Conservation (phyloP, 1,284 basidiomycete genomes). For the Leccinum fallax region DNA sequence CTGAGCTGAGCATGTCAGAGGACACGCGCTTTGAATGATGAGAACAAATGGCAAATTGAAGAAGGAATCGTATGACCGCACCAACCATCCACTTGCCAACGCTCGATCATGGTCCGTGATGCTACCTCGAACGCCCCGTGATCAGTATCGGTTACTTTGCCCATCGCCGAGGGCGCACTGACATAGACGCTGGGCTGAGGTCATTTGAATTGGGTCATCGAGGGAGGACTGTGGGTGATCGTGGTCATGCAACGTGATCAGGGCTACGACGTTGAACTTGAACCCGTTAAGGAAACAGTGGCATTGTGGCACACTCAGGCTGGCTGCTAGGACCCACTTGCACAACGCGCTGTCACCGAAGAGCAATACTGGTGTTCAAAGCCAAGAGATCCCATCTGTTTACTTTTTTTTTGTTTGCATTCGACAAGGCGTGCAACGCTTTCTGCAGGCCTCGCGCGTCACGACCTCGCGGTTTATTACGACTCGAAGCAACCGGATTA, state of each 20-base stretch:
- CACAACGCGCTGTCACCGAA: background rate
- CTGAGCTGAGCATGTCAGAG: slow-evolving; percentile 7
- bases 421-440: background rate
- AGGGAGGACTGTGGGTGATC: background rate
- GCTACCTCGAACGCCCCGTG: background rate
- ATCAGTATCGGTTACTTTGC: background rate
- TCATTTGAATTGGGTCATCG: background rate
- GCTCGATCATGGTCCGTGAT: background rate
- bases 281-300: background rate
- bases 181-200: background rate
- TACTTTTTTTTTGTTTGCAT: background rate
- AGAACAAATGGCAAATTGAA: background rate
- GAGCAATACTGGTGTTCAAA: background rate
- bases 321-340: no score
- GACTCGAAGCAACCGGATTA: background rate
- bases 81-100: background rate
- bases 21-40: background rate
- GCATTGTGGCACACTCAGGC: background rate
- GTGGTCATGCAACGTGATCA: background rate
- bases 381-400: background rate
- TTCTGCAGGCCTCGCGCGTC: background rate
- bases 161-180: background rate
- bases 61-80: background rate
- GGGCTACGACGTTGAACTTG: background rate
- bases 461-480: background rate